These are phyloP conservation scores for Bruguiera sexangula DNA, from an alignment of 345 rosid species.

Conservation along the genomic window DNA sequence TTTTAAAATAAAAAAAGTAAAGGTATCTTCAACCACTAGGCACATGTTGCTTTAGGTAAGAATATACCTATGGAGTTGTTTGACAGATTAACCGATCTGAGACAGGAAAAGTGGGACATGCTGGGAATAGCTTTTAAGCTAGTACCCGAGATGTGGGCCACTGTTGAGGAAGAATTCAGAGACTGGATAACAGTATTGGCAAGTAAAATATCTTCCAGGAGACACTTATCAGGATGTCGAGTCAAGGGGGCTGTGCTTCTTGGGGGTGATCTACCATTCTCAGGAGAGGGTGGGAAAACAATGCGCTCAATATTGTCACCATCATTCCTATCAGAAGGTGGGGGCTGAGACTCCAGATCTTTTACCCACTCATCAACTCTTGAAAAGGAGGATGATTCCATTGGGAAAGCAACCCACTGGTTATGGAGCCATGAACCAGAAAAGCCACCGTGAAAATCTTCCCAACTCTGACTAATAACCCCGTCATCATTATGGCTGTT, in stretches of 20 bases:
- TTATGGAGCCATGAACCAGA: constrained; percentile 66
- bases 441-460: constrained; percentile 32
- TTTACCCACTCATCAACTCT: constrained; percentile 86
- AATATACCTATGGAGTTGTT: constrained; percentile 76
- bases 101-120: constrained; percentile 64
- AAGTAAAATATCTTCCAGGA: constrained; percentile 58
- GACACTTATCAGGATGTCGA: constrained; percentile 37
- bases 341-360: constrained; percentile 45
- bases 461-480: constrained; percentile 33
- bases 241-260: constrained; percentile 19
- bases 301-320: constrained; percentile 30
- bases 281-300: constrained; percentile 51
- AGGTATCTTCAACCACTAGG: not conserved
- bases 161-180: constrained; percentile 73
- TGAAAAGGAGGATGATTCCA: constrained; percentile 53
- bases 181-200: constrained; percentile 74
- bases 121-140: constrained; percentile 82
- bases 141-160: constrained; percentile 72
- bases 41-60: not conserved
- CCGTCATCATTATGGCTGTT: constrained; percentile 8
- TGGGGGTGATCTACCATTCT: constrained; percentile 36
- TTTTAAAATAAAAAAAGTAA: not conserved
- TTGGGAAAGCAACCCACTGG: constrained; percentile 85
- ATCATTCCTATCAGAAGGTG: constrained; percentile 22
- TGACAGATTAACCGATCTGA: constrained; percentile 73